Conservation (phyloP, 2,329 filamentous ascomycete species). For the Graphiopsis chlorocephala region DNA sequence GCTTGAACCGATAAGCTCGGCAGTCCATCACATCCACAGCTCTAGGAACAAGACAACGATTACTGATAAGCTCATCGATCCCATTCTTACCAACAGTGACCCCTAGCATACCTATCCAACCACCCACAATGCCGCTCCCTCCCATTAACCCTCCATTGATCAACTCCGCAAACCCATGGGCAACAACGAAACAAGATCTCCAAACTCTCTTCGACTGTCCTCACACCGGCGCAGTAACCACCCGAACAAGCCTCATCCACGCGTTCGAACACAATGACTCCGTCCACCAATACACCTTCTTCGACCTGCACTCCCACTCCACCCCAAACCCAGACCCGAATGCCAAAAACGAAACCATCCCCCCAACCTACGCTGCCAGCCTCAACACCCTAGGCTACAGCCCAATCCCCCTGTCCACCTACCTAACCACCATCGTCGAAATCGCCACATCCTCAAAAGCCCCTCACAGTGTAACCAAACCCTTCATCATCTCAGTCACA, state of each 20-base stretch:
- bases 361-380: slow-evolving; percentile 22
- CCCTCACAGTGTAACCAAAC: slow-evolving; percentile 44
- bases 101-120: background rate
- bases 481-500: slow-evolving; percentile 69
- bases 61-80: background rate
- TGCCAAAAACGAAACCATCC: slow-evolving; percentile 1
- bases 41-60: background rate
- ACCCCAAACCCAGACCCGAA: slow-evolving; percentile 3
- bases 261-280: slow-evolving; percentile 63
- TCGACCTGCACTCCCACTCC: slow-evolving; percentile 47
- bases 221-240: slow-evolving; percentile 71
- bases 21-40: background rate
- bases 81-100: background rate
- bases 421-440: slow-evolving; percentile 54
- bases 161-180: slow-evolving; percentile 71
- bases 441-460: slow-evolving; percentile 23
- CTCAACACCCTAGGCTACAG: slow-evolving; percentile 76
- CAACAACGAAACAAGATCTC: slow-evolving; percentile 63
- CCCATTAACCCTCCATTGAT: slow-evolving; percentile 63
- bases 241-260: slow-evolving; percentile 63
- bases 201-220: slow-evolving; percentile 58
- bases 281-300: slow-evolving; percentile 66
- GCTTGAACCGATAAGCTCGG: background rate
- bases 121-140: slow-evolving; percentile 38
- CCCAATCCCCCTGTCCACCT: slow-evolving; percentile 58